A percentile compares a stretch with the other conserved stretches of the same genome.
Evolutionary conservation across 2,329 filamentous ascomycete genomes (phyloP).

Genomic region (Botryotinia globosa): DNA sequence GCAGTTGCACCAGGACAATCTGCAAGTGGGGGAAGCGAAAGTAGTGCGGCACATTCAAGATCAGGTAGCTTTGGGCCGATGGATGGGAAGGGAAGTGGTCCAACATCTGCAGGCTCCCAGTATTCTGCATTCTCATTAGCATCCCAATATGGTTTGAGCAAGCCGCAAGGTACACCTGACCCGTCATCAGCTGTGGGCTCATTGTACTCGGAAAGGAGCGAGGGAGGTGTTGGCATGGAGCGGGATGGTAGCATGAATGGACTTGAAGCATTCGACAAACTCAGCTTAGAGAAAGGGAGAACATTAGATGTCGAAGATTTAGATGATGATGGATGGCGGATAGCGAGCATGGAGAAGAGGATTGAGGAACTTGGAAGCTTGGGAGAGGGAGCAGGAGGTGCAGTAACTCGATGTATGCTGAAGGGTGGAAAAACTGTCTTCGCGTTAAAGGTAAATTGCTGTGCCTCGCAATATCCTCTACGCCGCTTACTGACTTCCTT

Average conservation of each 20-base stretch:
- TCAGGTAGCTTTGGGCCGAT: conserved; percentile 79
- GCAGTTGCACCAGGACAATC: conserved; percentile 58
- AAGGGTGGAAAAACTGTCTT: conserved; percentile 93
- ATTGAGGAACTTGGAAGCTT: conserved; percentile 86
- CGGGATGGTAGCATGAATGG: conserved; percentile 77
- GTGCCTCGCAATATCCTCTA: conserved; percentile 9
- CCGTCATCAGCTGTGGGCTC: conserved; percentile 86
- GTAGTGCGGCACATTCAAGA: conserved; percentile 73
- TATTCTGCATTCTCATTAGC: conserved; percentile 82
- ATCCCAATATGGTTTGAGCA: conserved; percentile 65
- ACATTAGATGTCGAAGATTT: conserved; percentile 89
- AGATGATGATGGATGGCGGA: conserved; percentile 92
- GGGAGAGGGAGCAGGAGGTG: conserved; percentile 92
- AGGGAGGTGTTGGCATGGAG: conserved; percentile 74
- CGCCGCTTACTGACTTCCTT: conserved; percentile 13
- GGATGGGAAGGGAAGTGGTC: conserved; percentile 74
- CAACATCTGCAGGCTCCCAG: conserved; percentile 82
- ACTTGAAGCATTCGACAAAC: conserved; percentile 72
- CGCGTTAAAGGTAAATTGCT: conserved; percentile 75
- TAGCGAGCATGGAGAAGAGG: conserved; percentile 82
- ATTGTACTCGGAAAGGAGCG: conserved; percentile 76
- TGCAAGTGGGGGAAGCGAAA: conserved; percentile 75
- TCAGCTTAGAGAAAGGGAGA: conserved; percentile 77
- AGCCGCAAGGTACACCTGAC: conserved; percentile 70
- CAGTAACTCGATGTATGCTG: conserved; percentile 85